phyloP scores from a whole-genome alignment of 2,329 filamentous ascomycete species.

The Boeremia exigua region DNA sequence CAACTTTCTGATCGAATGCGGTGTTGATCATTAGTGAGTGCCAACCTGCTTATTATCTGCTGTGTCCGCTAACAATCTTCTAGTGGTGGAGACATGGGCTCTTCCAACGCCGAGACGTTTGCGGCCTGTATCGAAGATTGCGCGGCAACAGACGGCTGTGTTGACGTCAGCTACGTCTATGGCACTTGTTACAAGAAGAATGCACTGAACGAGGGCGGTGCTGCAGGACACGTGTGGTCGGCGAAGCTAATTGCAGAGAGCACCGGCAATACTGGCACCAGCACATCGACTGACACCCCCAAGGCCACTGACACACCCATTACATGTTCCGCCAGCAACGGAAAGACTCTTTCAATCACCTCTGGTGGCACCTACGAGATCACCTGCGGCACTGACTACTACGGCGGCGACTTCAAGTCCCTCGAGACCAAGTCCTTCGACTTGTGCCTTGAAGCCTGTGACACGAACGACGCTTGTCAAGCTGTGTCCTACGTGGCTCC shows the following conservation, averaged over 20 bases:
- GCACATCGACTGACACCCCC: neutral
- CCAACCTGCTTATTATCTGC: neutral
- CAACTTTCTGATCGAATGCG: slow-evolving; percentile 11
- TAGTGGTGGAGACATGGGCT: slow-evolving; percentile 12
- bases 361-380: slow-evolving; percentile 15
- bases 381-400: slow-evolving; percentile 9
- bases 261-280: neutral
- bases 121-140: slow-evolving; percentile 16
- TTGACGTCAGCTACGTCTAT: slow-evolving; percentile 13
- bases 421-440: slow-evolving; percentile 10
- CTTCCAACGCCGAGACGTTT: slow-evolving; percentile 6
- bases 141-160: slow-evolving; percentile 7
- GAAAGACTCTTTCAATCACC: slow-evolving; percentile 5
- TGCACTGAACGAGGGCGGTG: slow-evolving; percentile 7
- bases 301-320: neutral
- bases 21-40: slow-evolving; percentile 10
- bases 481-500: slow-evolving; percentile 8
- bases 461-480: slow-evolving; percentile 12
- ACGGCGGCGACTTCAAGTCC: slow-evolving; percentile 11
- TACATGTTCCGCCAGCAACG: slow-evolving; percentile 10
- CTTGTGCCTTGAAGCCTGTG: slow-evolving; percentile 11
- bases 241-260: slow-evolving; percentile 6
- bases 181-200: slow-evolving; percentile 14
- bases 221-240: slow-evolving; percentile 12
- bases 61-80: neutral